Base-by-base conservation (phyloP, 2,329 filamentous ascomycete genomes). In the Dactylellina haptotyla region DNA sequence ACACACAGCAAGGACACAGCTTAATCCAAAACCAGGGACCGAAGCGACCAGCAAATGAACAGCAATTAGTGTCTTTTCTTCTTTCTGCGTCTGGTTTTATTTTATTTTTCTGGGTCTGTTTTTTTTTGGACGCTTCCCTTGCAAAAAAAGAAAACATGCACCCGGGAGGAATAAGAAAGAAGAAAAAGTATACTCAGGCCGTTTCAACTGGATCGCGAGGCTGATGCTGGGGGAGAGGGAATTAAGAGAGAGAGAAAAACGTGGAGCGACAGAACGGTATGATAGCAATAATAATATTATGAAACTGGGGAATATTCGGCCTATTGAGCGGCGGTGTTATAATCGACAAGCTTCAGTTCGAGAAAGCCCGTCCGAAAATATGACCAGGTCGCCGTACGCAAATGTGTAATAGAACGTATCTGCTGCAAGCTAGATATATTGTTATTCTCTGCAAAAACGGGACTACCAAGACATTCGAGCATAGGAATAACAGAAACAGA, bases 131-230 rank as follows among this genome's bases (percentile, higher is more conserved):
- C n/a, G n/a, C n/a, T n/a, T n/a, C n/a, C n/a, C n/a, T n/a, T n/a
- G n/a, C n/a, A n/a, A n/a, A n/a, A n/a, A 64, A 61, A 61, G 45
- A 72, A 66, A 73, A 61, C 37, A 73, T 73, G 61, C 18, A 37
- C n/a, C 23, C 41, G 14, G 12, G n/a, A 46, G 18, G n/a, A 18
- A 46, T 20, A 46, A 46, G 18, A 14, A 34, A 34, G 14, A 34
- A 34, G 14, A 34, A 41, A 16, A 41, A 5, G 14, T 16, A 41
- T n/a, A 41, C 14, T 41, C 45, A 65, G 61, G 53, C 62, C 69
- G 69, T 66, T 66, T 65, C 54, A 72, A 53, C 59, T 43, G 50
- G 53, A 73, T 62, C 69, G 61, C 61, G 69, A 73, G 67, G 67
- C 67, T 72, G 59, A 73, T 48, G 50, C 28, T 30, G 43, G 37